Evolutionary conservation across 306 rosid genomes (phyloP).

Genomic region (Prunus mongolica): DNA sequence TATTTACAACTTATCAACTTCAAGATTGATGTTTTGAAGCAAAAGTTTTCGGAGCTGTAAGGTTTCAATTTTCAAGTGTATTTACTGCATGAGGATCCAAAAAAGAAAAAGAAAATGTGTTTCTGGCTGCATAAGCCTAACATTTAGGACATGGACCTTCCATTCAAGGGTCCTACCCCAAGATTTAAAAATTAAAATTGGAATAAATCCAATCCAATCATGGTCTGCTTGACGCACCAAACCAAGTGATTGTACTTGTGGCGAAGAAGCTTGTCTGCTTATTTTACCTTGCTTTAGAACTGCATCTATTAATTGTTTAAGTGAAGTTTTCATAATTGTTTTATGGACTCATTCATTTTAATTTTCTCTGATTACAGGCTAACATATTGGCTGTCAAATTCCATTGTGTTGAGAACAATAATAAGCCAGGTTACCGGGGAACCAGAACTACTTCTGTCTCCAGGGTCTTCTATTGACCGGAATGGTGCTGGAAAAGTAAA

Average conservation of each 20-base stretch:
- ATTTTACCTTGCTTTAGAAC: constrained; percentile 16
- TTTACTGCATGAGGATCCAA: neutral
- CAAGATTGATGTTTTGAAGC: constrained; percentile 8
- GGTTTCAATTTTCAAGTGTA: neutral
- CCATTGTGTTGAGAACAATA: constrained; percentile 72
- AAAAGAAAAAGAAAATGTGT: neutral
- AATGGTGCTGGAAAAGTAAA: constrained; percentile 44
- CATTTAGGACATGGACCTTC: constrained; percentile 11
- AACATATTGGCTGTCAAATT: constrained; percentile 88
- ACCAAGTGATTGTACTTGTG: constrained; percentile 9
- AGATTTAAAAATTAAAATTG: neutral
- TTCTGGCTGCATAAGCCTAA: neutral
- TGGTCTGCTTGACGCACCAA: constrained; percentile 7
- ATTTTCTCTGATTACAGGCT: constrained; percentile 50
- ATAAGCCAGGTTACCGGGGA: constrained; percentile 51
- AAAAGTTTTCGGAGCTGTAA: neutral
- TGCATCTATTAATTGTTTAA: neutral
- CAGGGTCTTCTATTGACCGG: constrained; percentile 42
- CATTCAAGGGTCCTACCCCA: neutral
- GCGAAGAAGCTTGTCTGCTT: constrained; percentile 17
- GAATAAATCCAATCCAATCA: neutral
- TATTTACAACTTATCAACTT: neutral
- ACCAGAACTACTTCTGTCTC: constrained; percentile 24
- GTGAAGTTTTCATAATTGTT: neutral
- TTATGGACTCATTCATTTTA: constrained; percentile 19